phyloP scores from a whole-genome alignment of 1,139 yeast species.

The Saccharomyces hybrid region DNA sequence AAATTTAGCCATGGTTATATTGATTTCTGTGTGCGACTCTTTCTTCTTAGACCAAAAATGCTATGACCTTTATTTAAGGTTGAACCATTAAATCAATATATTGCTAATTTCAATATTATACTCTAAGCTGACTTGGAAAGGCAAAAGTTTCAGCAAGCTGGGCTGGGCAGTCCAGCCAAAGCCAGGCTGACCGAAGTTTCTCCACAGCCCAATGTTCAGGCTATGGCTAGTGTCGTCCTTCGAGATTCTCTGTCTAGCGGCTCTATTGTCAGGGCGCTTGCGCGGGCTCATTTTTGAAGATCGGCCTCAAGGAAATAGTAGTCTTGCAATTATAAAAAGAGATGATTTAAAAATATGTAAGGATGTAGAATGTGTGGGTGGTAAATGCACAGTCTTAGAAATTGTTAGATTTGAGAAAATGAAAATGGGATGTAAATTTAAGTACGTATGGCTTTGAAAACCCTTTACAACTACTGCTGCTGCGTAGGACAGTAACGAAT shows the following conservation, averaged over 20 bases:
- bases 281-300: not conserved
- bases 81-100: not conserved
- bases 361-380: not conserved
- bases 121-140: not conserved
- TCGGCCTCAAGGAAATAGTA: not conserved
- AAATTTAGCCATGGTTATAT: slow-evolving; percentile 1
- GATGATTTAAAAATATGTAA: not conserved
- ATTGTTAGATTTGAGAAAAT: not conserved
- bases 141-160: not conserved
- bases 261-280: not conserved
- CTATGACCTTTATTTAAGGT: not conserved
- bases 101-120: not conserved
- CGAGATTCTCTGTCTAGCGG: not conserved
- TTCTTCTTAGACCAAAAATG: not conserved
- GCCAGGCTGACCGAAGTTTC: not conserved
- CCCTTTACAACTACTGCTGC: not conserved
- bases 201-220: not conserved
- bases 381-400: not conserved
- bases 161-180: not conserved
- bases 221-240: not conserved
- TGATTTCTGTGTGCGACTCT: not conserved
- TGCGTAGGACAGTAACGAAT: not conserved
- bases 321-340: not conserved
- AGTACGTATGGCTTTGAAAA: not conserved
- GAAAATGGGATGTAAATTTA: not conserved